Conservation (phyloP, 179 eudicot species). For the Silene noctiflora region DNA sequence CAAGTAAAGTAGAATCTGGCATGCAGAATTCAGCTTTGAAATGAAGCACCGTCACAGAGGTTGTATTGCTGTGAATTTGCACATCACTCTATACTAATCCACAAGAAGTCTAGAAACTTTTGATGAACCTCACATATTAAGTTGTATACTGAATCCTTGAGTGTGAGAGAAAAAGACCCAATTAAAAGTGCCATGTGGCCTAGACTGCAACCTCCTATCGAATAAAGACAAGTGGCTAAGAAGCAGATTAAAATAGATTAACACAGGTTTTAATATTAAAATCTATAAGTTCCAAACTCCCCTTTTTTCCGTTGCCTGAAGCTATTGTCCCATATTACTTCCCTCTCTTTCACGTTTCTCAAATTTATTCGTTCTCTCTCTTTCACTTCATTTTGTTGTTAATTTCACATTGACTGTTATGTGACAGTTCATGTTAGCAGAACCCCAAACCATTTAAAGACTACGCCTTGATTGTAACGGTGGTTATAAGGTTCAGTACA, state of each 20-base stretch:
- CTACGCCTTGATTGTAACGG: background rate
- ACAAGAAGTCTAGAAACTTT: background rate
- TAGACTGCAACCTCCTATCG: background rate
- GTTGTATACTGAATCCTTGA: background rate
- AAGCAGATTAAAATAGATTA: background rate
- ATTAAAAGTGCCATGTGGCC: background rate
- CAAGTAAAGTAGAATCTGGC: background rate
- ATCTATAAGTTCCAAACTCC: background rate
- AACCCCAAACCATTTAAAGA: background rate
- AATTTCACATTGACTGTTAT: background rate
- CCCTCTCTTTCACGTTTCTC: background rate
- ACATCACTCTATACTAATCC: background rate
- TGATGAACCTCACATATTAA: background rate
- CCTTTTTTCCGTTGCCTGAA: background rate
- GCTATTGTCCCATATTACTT: background rate
- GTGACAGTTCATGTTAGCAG: conserved; percentile 6
- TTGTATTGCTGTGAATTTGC: background rate
- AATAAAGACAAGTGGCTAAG: background rate
- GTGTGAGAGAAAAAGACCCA: background rate
- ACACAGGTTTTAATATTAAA: background rate
- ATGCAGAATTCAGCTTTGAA: background rate
- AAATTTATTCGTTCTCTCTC: background rate
- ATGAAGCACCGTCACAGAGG: background rate
- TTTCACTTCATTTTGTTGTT: background rate
- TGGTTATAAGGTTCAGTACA: background rate